Percentiles rank a stretch among this genome's conserved stretches.
phyloP scores from a whole-genome alignment of 306 rosid species.

The Vachellia pachyceras region DNA sequence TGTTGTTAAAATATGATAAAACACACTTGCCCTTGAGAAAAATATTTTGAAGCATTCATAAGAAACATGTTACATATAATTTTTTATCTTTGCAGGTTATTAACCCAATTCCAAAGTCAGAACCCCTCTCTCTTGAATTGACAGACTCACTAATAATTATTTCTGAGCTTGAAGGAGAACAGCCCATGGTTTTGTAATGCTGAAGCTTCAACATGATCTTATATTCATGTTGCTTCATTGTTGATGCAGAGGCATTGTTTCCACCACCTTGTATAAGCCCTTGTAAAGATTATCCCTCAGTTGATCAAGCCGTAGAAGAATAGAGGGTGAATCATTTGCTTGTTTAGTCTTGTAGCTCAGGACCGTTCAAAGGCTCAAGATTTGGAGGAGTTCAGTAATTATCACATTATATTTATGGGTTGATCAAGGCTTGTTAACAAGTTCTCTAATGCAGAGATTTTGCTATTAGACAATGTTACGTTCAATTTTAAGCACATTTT shows the following conservation, averaged over 20 bases:
- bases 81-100: constrained; percentile 68
- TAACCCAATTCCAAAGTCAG: constrained; percentile 83
- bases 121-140: constrained; percentile 78
- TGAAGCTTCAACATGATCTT: constrained; percentile 11
- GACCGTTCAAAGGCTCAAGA: no score
- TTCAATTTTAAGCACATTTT: no score
- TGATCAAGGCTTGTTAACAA: no score
- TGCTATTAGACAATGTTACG: no score
- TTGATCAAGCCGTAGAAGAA: neutral
- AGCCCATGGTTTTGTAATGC: constrained; percentile 54
- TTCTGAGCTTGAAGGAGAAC: constrained; percentile 95
- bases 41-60: constrained; percentile 24
- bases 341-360: no score
- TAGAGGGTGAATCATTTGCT: neutral
- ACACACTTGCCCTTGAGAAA: neutral
- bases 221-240: neutral
- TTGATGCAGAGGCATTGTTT: neutral
- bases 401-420: no score
- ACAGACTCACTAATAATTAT: constrained; percentile 87
- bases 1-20: neutral
- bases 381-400: no score
- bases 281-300: neutral
- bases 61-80: constrained; percentile 31
- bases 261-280: neutral
- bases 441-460: no score